Evolutionary conservation across 495 filamentous ascomycete genomes (phyloP).

Genomic region (Hypoxylon rickii): DNA sequence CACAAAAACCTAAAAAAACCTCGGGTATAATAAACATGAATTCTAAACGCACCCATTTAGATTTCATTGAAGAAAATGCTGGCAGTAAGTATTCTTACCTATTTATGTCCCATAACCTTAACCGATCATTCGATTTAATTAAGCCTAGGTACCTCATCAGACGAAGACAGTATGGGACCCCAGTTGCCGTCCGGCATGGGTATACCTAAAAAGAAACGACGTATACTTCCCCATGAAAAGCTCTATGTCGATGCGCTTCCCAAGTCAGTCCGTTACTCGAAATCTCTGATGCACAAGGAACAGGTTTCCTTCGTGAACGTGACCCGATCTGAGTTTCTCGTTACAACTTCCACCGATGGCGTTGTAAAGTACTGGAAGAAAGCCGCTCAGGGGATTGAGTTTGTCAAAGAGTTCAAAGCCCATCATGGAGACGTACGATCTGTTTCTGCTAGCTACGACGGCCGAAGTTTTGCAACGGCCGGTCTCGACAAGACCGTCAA

Average conservation of each 20-base stretch:
- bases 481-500: slow-evolving; percentile 88
- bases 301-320: slow-evolving; percentile 84
- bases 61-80: too few relatives aligned
- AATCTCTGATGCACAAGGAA: slow-evolving; percentile 98
- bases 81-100: too few relatives aligned
- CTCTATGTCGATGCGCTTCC: slow-evolving; percentile 92
- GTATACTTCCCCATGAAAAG: slow-evolving; percentile 90
- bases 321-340: slow-evolving; percentile 93
- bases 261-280: slow-evolving; percentile 81
- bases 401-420: slow-evolving; percentile 95
- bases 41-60: too few relatives aligned
- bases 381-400: slow-evolving; percentile 84
- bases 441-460: slow-evolving; percentile 84
- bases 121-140: too few relatives aligned
- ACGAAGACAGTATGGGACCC: slow-evolving; percentile 89
- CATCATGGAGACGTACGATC: slow-evolving; percentile 84
- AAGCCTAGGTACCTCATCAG: slow-evolving; percentile 69
- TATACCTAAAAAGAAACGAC: slow-evolving; percentile 85
- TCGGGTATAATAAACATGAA: background rate
- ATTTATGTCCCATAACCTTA: too few relatives aligned
- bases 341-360: slow-evolving; percentile 90
- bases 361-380: slow-evolving; percentile 99
- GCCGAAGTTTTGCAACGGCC: slow-evolving; percentile 89
- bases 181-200: slow-evolving; percentile 69
- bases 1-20: too few relatives aligned